Percentiles rank a stretch among this genome's conserved stretches.
These are phyloP conservation scores for Pestalotiopsis sp. DNA, from an alignment of 2,329 filamentous ascomycete genomes.

Conservation along the genomic window DNA sequence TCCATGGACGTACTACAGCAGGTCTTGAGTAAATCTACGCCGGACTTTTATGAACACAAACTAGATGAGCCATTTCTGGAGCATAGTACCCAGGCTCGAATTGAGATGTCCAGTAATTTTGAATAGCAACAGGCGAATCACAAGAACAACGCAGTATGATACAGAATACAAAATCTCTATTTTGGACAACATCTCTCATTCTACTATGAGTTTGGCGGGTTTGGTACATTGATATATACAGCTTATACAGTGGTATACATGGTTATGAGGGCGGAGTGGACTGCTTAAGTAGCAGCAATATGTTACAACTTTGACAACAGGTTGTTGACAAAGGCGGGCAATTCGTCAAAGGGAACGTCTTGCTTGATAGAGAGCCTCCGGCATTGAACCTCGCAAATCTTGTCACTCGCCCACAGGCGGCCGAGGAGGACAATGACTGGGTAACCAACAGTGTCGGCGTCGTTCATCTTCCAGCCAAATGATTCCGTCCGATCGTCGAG, in stretches of 20 bases:
- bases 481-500: conserved; percentile 73
- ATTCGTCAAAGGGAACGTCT: conserved; percentile 53
- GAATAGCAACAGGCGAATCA: background rate
- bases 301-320: conserved; percentile 55
- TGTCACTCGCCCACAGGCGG: conserved; percentile 62
- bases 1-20: background rate
- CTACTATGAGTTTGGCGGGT: background rate
- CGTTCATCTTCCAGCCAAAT: conserved; percentile 84
- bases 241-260: background rate
- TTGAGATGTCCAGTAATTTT: background rate
- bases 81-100: background rate
- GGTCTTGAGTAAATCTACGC: background rate
- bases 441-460: conserved; percentile 89
- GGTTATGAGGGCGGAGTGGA: background rate
- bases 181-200: background rate
- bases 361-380: conserved; percentile 66
- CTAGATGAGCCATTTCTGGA: background rate
- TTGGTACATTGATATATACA: background rate
- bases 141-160: background rate
- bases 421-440: conserved; percentile 83
- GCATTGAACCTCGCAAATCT: conserved; percentile 78
- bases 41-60: background rate
- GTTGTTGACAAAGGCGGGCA: conserved; percentile 49
- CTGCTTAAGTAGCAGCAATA: background rate
- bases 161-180: background rate